Conservation (phyloP, 257 asterid genomes). For the Gardenia jasminoides region DNA sequence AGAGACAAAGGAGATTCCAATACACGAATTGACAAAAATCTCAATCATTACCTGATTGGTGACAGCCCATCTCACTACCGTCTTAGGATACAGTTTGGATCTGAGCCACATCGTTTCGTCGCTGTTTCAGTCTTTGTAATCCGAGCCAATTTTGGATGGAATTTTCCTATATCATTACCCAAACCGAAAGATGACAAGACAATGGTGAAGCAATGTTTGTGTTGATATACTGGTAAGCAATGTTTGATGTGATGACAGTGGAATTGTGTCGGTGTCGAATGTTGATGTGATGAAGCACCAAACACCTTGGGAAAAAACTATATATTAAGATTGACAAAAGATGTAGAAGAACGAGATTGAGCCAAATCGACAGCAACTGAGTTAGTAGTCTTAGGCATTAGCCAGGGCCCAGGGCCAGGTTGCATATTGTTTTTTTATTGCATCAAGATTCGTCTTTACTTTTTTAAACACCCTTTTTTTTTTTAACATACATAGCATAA, state of each 20-base stretch:
- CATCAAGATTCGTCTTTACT: too few species aligned
- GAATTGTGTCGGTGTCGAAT: background rate
- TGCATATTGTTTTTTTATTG: background rate
- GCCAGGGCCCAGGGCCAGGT: background rate
- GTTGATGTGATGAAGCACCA: background rate
- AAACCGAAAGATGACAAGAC: background rate
- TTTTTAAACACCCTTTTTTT: background rate
- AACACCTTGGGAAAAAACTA: background rate
- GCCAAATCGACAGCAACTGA: background rate
- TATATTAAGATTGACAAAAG: background rate
- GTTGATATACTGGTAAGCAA: too few species aligned
- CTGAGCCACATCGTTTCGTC: too few species aligned
- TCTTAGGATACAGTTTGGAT: too few species aligned
- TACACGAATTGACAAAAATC: background rate
- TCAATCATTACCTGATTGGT: background rate
- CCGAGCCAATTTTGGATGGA: too few species aligned
- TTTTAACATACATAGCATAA: background rate
- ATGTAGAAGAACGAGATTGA: background rate
- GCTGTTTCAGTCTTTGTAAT: too few species aligned
- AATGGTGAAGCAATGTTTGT: too few species aligned
- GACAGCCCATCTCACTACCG: background rate
- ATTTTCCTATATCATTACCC: background rate
- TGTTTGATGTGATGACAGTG: background rate
- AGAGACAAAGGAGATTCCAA: background rate
- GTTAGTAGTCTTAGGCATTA: background rate